A percentile compares a stretch with the other conserved stretches of the same genome.
Evolutionary conservation across 2,329 filamentous ascomycete species (phyloP).

Genomic region (Dryadomyces quercivorus): DNA sequence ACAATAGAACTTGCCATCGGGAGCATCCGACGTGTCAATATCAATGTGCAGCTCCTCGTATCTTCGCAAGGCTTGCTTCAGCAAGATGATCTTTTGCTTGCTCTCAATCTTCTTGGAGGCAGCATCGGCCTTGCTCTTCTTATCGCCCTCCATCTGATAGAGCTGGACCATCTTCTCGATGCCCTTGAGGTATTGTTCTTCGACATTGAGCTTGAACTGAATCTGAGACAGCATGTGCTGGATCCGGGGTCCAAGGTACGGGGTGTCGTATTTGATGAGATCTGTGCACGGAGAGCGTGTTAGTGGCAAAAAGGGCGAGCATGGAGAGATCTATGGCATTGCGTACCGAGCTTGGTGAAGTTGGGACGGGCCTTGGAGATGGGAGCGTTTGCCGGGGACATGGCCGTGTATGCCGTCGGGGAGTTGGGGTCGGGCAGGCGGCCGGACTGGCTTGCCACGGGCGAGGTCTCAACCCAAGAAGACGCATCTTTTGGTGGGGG

Average conservation of each 20-base stretch:
- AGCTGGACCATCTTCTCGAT: slow-evolving; percentile 99
- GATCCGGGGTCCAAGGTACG: slow-evolving; percentile 88
- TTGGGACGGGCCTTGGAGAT: slow-evolving; percentile 71
- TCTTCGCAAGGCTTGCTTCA: slow-evolving; percentile 91
- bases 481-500: slow-evolving; percentile 64
- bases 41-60: slow-evolving; percentile 97
- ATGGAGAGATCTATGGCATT: not conserved
- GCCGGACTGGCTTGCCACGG: slow-evolving; percentile 37
- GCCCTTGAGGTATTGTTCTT: slow-evolving; percentile 97
- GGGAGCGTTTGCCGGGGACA: slow-evolving; percentile 4
- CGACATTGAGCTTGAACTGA: slow-evolving; percentile 96
- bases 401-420: not conserved
- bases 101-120: slow-evolving; percentile 84
- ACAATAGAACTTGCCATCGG: slow-evolving; percentile 57
- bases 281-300: slow-evolving; percentile 38
- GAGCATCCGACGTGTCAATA: slow-evolving; percentile 64
- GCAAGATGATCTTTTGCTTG: slow-evolving; percentile 91
- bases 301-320: not conserved
- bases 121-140: slow-evolving; percentile 88
- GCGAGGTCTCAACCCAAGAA: slow-evolving; percentile 38
- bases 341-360: slow-evolving; percentile 87
- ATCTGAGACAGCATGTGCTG: slow-evolving; percentile 98
- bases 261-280: slow-evolving; percentile 96
- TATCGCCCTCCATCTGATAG: slow-evolving; percentile 93
- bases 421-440: slow-evolving; percentile 45